Evolutionary conservation across 441 rosid species (phyloP).

Genomic region (Aleurites moluccanus): DNA sequence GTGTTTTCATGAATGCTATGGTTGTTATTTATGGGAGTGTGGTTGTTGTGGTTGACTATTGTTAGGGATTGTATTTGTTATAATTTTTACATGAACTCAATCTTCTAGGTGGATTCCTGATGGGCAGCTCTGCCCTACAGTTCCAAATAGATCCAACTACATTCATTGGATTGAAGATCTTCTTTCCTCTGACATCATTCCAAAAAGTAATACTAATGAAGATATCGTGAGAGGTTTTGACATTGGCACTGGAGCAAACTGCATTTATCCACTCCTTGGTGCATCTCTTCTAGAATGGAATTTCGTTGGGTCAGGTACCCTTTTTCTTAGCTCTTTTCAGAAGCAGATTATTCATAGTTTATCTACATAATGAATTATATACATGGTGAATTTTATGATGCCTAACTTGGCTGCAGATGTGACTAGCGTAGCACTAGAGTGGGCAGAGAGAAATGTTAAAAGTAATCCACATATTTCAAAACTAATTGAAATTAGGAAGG

Average conservation of each 20-base stretch:
- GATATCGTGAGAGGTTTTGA: conserved; percentile 74
- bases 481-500: conserved; percentile 72
- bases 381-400: conserved; percentile 18
- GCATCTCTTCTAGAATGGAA: conserved; percentile 83
- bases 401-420: conserved; percentile 54
- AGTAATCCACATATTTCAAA: conserved; percentile 66
- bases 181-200: conserved; percentile 63
- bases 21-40: not conserved
- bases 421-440: conserved; percentile 76
- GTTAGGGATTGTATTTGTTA: not conserved
- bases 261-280: conserved; percentile 95
- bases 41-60: not conserved
- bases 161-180: conserved; percentile 93
- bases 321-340: not conserved
- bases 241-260: conserved; percentile 93
- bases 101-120: conserved; percentile 90
- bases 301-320: conserved; percentile 77
- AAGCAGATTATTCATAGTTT: not conserved
- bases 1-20: not conserved
- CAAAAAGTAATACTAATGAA: conserved; percentile 24
- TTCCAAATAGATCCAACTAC: conserved; percentile 89
- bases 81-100: not conserved
- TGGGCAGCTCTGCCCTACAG: conserved; percentile 94
- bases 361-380: conserved; percentile 5
- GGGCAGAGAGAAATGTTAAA: conserved; percentile 83